Percentiles rank a stretch among this genome's conserved stretches.
Conservation (phyloP, 1,139 yeast species). For the Entelexis sorbosivorans region DNA sequence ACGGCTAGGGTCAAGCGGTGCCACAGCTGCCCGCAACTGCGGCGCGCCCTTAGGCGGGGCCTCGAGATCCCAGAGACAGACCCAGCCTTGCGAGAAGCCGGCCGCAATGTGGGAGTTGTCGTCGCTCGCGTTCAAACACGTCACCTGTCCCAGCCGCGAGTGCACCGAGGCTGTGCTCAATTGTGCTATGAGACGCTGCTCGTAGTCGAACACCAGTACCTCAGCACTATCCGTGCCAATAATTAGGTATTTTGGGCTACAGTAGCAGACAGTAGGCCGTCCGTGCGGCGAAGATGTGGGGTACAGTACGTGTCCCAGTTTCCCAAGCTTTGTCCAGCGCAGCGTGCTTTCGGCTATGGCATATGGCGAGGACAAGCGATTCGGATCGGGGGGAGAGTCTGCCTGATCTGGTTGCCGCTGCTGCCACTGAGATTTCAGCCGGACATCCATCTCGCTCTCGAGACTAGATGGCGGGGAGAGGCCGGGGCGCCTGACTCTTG, state of each 20-base stretch:
- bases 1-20: slow-evolving; percentile 1
- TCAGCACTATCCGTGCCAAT: slow-evolving; percentile 55
- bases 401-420: neutral
- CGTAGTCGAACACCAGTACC: slow-evolving; percentile 52
- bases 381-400: neutral
- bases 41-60: slow-evolving; percentile 6
- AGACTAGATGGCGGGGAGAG: neutral
- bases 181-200: slow-evolving; percentile 44
- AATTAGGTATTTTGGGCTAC: slow-evolving; percentile 40
- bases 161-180: slow-evolving; percentile 42
- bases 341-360: neutral
- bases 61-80: slow-evolving; percentile 38
- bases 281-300: slow-evolving; percentile 40
- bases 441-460: slow-evolving; percentile 25
- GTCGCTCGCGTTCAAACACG: slow-evolving; percentile 24
- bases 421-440: slow-evolving; percentile 13
- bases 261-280: slow-evolving; percentile 36
- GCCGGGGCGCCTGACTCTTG: slow-evolving; percentile 1
- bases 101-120: slow-evolving; percentile 24
- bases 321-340: slow-evolving; percentile 21
- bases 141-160: slow-evolving; percentile 28
- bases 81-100: slow-evolving; percentile 39
- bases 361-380: neutral
- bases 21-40: neutral
- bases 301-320: slow-evolving; percentile 26